These are phyloP conservation scores for Rubia balearica DNA, from an alignment of 305 asterid species.

Conservation along the genomic window DNA sequence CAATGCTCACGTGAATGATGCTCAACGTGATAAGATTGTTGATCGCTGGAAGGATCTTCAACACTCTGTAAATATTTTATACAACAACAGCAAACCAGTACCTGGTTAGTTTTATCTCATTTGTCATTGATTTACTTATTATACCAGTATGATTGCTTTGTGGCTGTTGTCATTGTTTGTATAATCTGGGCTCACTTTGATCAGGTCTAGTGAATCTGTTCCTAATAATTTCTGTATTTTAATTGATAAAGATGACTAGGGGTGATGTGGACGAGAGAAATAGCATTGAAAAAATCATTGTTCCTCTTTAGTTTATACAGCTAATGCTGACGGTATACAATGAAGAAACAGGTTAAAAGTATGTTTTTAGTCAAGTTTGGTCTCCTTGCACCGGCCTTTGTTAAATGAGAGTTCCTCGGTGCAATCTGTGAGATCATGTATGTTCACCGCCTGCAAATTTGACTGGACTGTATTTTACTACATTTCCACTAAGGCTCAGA, in stretches of 20 bases:
- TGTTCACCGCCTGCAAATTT: too few species aligned
- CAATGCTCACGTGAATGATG: slow-evolving; percentile 49
- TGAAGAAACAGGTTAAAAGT: too few species aligned
- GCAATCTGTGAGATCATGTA: too few species aligned
- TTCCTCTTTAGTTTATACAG: not conserved
- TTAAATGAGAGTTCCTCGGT: too few species aligned
- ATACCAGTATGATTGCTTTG: not conserved
- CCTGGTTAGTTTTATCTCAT: slow-evolving; percentile 34
- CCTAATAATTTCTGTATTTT: not conserved
- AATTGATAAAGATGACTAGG: not conserved
- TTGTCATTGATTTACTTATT: not conserved
- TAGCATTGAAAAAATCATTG: not conserved
- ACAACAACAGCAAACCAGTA: slow-evolving; percentile 80
- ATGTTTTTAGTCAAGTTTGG: not conserved
- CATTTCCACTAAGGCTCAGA: too few species aligned
- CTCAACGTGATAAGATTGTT: slow-evolving; percentile 51
- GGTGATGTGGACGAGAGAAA: not conserved
- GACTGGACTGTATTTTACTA: too few species aligned
- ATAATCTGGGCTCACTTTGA: not conserved
- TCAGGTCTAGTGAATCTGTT: not conserved
- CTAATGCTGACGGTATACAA: not conserved
- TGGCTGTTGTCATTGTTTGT: not conserved
- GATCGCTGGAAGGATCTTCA: slow-evolving; percentile 87
- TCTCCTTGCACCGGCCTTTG: too few species aligned
- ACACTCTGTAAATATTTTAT: slow-evolving; percentile 67